Percentiles rank a stretch among this genome's conserved stretches.
Conservation (phyloP, 2,329 filamentous ascomycete species). For the Fusarium miscanthi region DNA sequence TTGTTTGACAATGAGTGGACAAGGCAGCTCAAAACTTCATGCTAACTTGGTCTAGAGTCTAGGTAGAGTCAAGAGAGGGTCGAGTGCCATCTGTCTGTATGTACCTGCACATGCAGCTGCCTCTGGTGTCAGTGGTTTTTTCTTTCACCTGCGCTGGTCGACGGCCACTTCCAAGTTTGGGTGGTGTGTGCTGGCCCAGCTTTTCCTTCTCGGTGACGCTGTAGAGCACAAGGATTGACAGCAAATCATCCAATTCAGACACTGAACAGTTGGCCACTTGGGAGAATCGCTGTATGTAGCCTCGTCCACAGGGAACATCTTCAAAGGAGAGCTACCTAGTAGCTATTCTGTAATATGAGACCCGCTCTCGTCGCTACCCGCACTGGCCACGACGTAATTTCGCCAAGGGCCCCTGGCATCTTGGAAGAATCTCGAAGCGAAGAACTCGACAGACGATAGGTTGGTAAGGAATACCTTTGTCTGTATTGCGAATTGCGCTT, state of each 20-base stretch:
- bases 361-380: conserved; percentile 41
- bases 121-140: conserved; percentile 13
- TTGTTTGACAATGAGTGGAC: conserved; percentile 32
- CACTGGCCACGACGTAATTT: conserved; percentile 46
- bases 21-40: conserved; percentile 20
- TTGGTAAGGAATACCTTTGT: conserved; percentile 7
- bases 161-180: conserved; percentile 27
- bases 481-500: neutral
- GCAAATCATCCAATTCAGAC: conserved; percentile 10
- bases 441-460: conserved; percentile 14
- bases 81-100: neutral
- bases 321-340: neutral
- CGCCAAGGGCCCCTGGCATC: conserved; percentile 36
- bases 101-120: conserved; percentile 8
- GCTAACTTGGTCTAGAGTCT: conserved; percentile 8
- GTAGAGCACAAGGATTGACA: conserved; percentile 3
- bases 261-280: conserved; percentile 28
- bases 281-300: conserved; percentile 8
- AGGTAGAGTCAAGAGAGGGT: conserved; percentile 2
- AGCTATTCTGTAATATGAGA: conserved; percentile 42
- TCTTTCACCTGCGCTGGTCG: conserved; percentile 12
- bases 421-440: conserved; percentile 27
- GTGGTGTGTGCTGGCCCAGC: conserved; percentile 15
- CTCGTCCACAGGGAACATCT: conserved; percentile 9
- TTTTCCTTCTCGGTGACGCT: conserved; percentile 12